phyloP scores from a whole-genome alignment of 73 alveolate species.

The Tetrahymena thermophila region DNA sequence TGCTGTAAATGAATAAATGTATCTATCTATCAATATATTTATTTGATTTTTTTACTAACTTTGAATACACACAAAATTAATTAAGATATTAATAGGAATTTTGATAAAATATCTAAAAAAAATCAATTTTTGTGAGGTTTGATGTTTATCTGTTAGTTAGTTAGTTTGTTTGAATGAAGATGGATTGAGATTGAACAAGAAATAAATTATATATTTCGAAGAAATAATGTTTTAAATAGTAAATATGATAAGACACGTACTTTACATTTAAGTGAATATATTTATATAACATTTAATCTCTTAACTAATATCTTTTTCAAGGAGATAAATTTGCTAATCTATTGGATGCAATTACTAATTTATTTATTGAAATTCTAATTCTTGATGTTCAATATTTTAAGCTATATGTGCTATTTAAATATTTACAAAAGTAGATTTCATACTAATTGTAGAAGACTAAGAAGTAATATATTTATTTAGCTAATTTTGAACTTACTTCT shows the following conservation, averaged over 20 bases:
- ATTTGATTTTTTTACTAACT: neutral
- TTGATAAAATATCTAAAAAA: neutral
- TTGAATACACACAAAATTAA: neutral
- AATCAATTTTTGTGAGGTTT: too few species aligned
- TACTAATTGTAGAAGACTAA: neutral
- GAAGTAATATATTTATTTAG: neutral
- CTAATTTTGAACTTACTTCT: neutral
- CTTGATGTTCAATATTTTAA: neutral
- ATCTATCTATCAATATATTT: too few species aligned
- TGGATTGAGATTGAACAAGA: neutral
- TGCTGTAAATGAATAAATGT: too few species aligned
- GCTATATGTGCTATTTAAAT: neutral
- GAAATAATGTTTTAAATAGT: neutral
- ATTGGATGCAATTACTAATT: neutral
- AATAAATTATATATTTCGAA: neutral
- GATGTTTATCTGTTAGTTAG: neutral
- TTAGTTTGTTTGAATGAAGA: neutral
- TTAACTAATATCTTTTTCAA: neutral
- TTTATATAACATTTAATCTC: neutral
- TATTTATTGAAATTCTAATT: neutral
- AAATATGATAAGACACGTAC: constrained; percentile 1
- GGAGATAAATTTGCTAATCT: neutral
- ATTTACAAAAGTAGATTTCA: neutral
- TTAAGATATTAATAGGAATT: neutral
- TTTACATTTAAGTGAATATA: neutral